Conservation (phyloP, 2,329 filamentous ascomycete genomes). For the Trichoderma semiorbis region DNA sequence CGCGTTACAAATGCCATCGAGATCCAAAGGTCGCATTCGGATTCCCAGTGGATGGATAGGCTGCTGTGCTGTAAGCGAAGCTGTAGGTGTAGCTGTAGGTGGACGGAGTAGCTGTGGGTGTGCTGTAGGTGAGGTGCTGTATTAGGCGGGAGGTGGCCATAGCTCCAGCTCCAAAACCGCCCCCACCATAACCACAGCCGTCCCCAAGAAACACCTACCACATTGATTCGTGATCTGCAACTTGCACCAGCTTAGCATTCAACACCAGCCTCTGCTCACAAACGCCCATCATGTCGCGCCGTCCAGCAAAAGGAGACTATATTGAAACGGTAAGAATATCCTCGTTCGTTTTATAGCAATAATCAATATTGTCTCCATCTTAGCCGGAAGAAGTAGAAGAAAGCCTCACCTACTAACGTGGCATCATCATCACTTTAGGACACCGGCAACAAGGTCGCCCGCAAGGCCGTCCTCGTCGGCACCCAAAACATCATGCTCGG, state of each 20-base stretch:
- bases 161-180: slow-evolving; percentile 15
- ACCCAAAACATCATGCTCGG: slow-evolving; percentile 98
- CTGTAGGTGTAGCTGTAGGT: not conserved
- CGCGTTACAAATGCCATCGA: not conserved
- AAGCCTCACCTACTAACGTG: not conserved
- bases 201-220: not conserved
- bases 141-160: not conserved
- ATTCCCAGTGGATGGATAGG: not conserved
- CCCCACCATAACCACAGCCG: not conserved
- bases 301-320: slow-evolving; percentile 82
- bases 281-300: slow-evolving; percentile 65
- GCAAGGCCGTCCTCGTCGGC: slow-evolving; percentile 85
- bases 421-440: slow-evolving; percentile 59
- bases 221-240: not conserved
- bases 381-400: not conserved
- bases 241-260: not conserved
- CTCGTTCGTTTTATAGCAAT: not conserved
- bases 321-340: slow-evolving; percentile 77
- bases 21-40: not conserved
- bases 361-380: not conserved
- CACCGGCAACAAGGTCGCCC: slow-evolving; percentile 96
- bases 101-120: too few species aligned
- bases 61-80: too few species aligned
- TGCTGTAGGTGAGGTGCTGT: not conserved
- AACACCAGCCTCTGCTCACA: not conserved